A percentile compares a stretch with the other conserved stretches of the same genome.
Conservation (phyloP, 31 red algal genomes). For the Odonthalia washingtoniensis region DNA sequence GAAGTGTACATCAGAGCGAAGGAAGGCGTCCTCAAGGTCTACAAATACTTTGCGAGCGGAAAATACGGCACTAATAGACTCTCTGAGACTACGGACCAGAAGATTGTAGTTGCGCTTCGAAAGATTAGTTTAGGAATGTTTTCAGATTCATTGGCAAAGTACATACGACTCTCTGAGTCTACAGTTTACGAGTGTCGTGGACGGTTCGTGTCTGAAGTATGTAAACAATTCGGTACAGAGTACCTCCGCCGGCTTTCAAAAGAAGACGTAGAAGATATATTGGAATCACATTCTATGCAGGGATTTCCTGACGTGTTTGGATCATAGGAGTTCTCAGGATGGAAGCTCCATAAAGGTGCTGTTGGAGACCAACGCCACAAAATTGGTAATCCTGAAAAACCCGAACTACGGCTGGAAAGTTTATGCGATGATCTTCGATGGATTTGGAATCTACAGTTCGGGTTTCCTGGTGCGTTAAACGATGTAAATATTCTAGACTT, state of each 20-base stretch:
- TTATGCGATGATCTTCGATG: background rate
- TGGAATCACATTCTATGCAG: background rate
- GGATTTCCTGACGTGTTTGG: constrained; percentile 35
- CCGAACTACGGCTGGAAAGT: constrained; percentile 14
- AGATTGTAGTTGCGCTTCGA: constrained; percentile 23
- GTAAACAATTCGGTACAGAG: constrained; percentile 14
- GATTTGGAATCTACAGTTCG: constrained; percentile 48
- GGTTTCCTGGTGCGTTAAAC: constrained; percentile 37
- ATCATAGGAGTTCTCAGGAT: constrained; percentile 19
- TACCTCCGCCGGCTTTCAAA: too few species aligned
- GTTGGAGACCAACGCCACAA: background rate
- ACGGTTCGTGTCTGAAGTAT: constrained; percentile 1
- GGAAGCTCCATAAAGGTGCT: background rate
- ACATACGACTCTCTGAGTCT: constrained; percentile 21
- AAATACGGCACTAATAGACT: background rate
- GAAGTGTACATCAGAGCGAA: background rate
- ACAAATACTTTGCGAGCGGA: constrained; percentile 16
- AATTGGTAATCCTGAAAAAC: constrained; percentile 21
- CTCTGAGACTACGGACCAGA: constrained; percentile 55
- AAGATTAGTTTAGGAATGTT: constrained; percentile 22
- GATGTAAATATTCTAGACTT: constrained; percentile 6
- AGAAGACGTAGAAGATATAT: constrained; percentile 19
- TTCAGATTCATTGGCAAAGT: too few species aligned
- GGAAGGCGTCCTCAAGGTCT: background rate
- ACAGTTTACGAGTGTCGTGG: background rate